Percentiles rank a stretch among this genome's conserved stretches.
Evolutionary conservation across 2,329 filamentous ascomycete genomes (phyloP).

Genomic region (Metarhizium humberi): DNA sequence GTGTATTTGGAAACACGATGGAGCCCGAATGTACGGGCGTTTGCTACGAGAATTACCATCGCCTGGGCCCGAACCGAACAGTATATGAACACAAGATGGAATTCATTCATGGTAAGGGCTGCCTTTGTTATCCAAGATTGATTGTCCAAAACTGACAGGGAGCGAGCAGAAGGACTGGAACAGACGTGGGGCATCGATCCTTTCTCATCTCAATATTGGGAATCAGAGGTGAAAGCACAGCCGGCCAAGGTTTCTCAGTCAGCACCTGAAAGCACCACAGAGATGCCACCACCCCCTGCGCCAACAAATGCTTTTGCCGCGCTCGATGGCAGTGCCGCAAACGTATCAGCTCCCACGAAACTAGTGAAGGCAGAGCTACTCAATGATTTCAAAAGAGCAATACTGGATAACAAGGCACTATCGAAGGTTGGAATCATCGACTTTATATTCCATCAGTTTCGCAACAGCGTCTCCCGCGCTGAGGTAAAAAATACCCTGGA

Average conservation of each 20-base stretch:
- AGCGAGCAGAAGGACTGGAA: slow-evolving; percentile 33
- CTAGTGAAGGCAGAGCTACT: slow-evolving; percentile 29
- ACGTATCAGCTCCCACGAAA: slow-evolving; percentile 14
- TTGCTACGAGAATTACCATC: slow-evolving; percentile 63
- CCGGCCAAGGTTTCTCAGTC: slow-evolving; percentile 9
- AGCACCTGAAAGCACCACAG: slow-evolving; percentile 9
- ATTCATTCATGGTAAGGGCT: slow-evolving; percentile 54
- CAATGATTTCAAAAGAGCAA: slow-evolving; percentile 31
- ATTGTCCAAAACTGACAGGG: background rate
- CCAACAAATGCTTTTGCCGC: slow-evolving; percentile 29
- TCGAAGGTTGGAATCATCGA: slow-evolving; percentile 33
- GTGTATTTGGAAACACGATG: slow-evolving; percentile 57
- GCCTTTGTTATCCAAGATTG: background rate
- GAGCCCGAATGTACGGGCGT: slow-evolving; percentile 72
- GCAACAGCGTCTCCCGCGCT: slow-evolving; percentile 23
- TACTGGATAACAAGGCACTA: slow-evolving; percentile 28
- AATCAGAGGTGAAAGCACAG: slow-evolving; percentile 27
- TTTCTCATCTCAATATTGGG: slow-evolving; percentile 77
- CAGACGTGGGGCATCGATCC: slow-evolving; percentile 62
- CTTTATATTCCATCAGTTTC: slow-evolving; percentile 29
- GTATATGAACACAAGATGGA: slow-evolving; percentile 61
- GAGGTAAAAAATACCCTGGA: slow-evolving; percentile 35
- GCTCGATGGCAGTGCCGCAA: slow-evolving; percentile 12
- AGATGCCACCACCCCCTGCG: slow-evolving; percentile 24
- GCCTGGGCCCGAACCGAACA: slow-evolving; percentile 37